Base-by-base conservation (phyloP, 495 filamentous ascomycete species). In the Podospora comata region DNA sequence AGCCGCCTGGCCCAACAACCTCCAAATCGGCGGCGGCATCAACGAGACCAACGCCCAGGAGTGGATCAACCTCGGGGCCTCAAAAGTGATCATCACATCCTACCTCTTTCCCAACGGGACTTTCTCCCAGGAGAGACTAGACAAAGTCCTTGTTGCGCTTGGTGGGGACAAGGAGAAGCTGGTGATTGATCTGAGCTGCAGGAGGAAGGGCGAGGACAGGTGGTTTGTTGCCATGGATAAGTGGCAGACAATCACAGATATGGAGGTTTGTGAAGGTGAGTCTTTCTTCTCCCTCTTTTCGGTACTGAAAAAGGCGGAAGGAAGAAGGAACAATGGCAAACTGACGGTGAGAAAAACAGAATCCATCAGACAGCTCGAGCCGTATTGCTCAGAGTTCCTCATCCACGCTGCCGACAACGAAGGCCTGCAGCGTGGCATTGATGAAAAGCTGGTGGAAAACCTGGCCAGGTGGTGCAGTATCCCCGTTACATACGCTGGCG, bases 331-430 rank as follows among this genome's bases (percentile, higher is more conserved):
- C 23, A 23, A 23, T 23, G 30, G 7, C 30, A 5, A 32, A 20
- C 54, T 53, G 9, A 48, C 69, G 11, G n/a, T n/a, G n/a, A 20
- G 19, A 23, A 11, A 58, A 11, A 58, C 28, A 96, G 93, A 89
- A 76, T 90, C 89, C 2, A 96, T 99, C 64, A 84, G 84, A 19
- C 75, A 86, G 15, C 82, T 98, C 9, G 93, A 97, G 73, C 90
- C 90, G 13, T 94, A 92, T 76, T 97, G 95, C 81, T 92, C 90
- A 56, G 96, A 99, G 74, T 98, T 99, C 77, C 83, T 99, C 61
- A 92, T 99, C 73, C 96, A 99, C 73, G 95, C 95, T n/a, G 95
- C 96, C n/a, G 95, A 99, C 76, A 93, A 94, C 65, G 95, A 98
- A 76, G 95, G 95, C 9, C 81, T 98, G 60, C 96, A 97, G 75